Evolutionary conservation across 2,329 filamentous ascomycete genomes (phyloP), one percentile per base, ranked within the genome.

Genomic region (Catunica adiposa): DNA sequence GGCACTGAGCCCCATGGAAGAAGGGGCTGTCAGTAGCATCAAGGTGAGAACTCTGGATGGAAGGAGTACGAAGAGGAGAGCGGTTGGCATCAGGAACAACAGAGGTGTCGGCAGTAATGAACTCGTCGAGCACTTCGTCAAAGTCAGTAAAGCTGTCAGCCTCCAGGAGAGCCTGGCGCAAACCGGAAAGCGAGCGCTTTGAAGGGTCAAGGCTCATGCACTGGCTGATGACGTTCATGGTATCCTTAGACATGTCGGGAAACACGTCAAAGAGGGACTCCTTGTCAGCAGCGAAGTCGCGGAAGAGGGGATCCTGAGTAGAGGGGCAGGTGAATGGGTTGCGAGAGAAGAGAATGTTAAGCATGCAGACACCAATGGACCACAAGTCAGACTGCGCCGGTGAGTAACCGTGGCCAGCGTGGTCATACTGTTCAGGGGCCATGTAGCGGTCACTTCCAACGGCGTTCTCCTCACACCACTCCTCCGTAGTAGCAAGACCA

Each of bases 371-470:
- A 60, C 92, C 92, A 65, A 98, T 86, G 57, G 92, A 89, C 92
- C 92, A 98, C 63, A 96, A 82, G 67, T 98, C 92, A 53, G 92
- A 92, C 70, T 92, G 82, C 48, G 87, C 86, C 50, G 92, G 89
- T 56, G 88, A 90, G 71, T 98, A 98, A 58, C 92, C 92, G 60
- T 79, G 80, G 60, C 83, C 83, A 62, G 83, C 80, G 54, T 89
- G 89, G 67, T 97, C 90, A 64, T 92, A 97, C 69, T 98, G 92
- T 70, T 98, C 92, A 3, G 92, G 92, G 56, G 92, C 89, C 92
- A 98, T 98, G 73, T 98, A 98, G 56, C 92, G 88, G 67, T 98
- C 92, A 67, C 92, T 97, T 61, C 92, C 92, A 50, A 98, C 92
- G 60, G 86, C 92, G 60, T 84, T 83, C 73, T 98, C 92, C 63